These are phyloP conservation scores for Cystofilobasidium ferigula DNA, from an alignment of 768 basidiomycete species.

Conservation along the genomic window DNA sequence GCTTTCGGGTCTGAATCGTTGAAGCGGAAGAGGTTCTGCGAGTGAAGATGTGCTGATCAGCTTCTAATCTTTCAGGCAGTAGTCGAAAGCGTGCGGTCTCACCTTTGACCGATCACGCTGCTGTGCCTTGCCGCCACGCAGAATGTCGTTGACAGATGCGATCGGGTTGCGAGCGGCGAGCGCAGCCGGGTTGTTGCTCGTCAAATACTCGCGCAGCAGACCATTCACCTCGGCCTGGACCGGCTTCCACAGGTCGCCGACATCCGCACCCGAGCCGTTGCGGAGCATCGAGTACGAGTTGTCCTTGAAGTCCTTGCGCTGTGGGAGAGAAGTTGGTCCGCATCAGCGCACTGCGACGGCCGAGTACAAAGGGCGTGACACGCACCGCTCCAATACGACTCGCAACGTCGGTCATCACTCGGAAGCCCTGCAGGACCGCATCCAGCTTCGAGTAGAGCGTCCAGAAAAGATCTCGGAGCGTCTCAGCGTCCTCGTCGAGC, in stretches of 20 bases:
- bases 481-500: constrained; percentile 68
- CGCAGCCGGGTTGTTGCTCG: constrained; percentile 75
- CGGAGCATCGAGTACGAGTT: constrained; percentile 46
- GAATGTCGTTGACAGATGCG: constrained; percentile 82
- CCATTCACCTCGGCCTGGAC: constrained; percentile 71
- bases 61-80: background rate
- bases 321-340: background rate
- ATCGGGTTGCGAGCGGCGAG: constrained; percentile 75
- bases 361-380: constrained; percentile 30
- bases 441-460: constrained; percentile 90
- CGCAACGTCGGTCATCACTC: constrained; percentile 80
- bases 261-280: background rate
- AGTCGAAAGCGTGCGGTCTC: constrained; percentile 4
- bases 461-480: constrained; percentile 87
- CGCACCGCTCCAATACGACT: constrained; percentile 82
- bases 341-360: background rate
- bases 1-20: constrained; percentile 73
- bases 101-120: constrained; percentile 73
- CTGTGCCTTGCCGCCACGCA: constrained; percentile 61
- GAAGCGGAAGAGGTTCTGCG: constrained; percentile 77
- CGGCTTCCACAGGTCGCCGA: constrained; percentile 71
- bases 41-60: background rate
- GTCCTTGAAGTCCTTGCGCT: constrained; percentile 88
- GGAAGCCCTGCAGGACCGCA: constrained; percentile 80
- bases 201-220: constrained; percentile 75